These are phyloP conservation scores for Phytophthora pinifolia DNA, from an alignment of 352 stramenopile genomes.

Conservation along the genomic window DNA sequence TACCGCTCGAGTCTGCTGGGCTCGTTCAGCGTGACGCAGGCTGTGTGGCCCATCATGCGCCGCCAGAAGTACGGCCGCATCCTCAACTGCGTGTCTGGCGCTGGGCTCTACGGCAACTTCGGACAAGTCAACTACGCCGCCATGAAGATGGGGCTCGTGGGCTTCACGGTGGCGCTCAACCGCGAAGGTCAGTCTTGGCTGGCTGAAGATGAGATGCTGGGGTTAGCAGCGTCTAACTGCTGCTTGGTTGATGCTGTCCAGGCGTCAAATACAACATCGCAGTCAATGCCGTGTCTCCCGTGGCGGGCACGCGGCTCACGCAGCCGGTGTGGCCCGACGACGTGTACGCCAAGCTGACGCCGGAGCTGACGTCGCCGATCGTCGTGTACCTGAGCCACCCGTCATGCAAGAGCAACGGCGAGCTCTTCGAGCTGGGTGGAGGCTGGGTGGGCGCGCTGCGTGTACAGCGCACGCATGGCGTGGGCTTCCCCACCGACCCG, in stretches of 20 bases:
- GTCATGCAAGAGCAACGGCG: conserved; percentile 52
- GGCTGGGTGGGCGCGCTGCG: conserved; percentile 70
- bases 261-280: conserved; percentile 77
- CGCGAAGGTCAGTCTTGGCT: conserved; percentile 45
- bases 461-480: conserved; percentile 65
- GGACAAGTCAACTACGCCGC: conserved; percentile 77
- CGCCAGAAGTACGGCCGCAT: conserved; percentile 73
- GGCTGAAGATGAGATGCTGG: not conserved
- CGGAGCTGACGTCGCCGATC: conserved; percentile 64
- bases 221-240: conserved; percentile 2
- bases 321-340: conserved; percentile 67
- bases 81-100: conserved; percentile 65
- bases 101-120: conserved; percentile 78
- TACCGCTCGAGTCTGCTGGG: conserved; percentile 61
- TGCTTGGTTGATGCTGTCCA: conserved; percentile 18
- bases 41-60: conserved; percentile 71
- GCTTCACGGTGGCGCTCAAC: conserved; percentile 68
- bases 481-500: conserved; percentile 63
- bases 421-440: conserved; percentile 63
- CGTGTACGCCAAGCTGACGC: conserved; percentile 53
- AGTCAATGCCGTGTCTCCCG: conserved; percentile 69
- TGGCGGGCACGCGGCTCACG: conserved; percentile 65
- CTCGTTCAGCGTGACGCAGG: conserved; percentile 63
- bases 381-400: conserved; percentile 65
- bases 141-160: conserved; percentile 76